These are phyloP conservation scores for Tetrahymena malaccensis DNA, from an alignment of 73 alveolate genomes.

Conservation along the genomic window DNA sequence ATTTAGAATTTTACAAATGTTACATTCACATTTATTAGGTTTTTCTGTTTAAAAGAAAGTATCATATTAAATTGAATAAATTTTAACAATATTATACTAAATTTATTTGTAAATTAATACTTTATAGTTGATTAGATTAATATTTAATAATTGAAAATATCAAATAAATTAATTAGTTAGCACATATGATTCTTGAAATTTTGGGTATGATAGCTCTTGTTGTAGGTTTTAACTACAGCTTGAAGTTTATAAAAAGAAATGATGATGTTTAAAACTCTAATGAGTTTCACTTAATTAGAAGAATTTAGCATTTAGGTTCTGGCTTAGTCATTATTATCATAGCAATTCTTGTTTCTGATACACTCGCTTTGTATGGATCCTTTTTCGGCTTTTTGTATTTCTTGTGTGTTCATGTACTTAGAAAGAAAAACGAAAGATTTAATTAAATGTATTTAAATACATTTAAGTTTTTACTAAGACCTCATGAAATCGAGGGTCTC, in stretches of 20 bases:
- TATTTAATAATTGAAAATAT: too few species aligned
- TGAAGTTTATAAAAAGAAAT: neutral
- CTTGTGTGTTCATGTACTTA: neutral
- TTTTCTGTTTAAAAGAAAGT: neutral
- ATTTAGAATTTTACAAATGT: neutral
- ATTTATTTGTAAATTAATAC: too few species aligned
- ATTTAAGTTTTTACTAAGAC: neutral
- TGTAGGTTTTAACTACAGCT: neutral
- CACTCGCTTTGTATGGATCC: neutral
- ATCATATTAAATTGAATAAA: neutral
- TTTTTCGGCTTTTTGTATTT: neutral
- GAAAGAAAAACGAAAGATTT: neutral
- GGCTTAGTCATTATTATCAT: neutral
- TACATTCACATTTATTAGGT: neutral
- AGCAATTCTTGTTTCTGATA: neutral
- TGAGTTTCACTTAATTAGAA: neutral
- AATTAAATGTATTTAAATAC: neutral
- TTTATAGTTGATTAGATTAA: too few species aligned
- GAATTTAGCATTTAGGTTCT: neutral
- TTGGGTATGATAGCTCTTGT: neutral
- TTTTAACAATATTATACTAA: too few species aligned
- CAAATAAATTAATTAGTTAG: neutral
- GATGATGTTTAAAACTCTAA: neutral
- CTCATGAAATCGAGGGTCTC: neutral
- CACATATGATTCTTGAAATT: neutral